phyloP scores from a whole-genome alignment of 2,329 filamentous ascomycete species.

The Diatrype stigma region DNA sequence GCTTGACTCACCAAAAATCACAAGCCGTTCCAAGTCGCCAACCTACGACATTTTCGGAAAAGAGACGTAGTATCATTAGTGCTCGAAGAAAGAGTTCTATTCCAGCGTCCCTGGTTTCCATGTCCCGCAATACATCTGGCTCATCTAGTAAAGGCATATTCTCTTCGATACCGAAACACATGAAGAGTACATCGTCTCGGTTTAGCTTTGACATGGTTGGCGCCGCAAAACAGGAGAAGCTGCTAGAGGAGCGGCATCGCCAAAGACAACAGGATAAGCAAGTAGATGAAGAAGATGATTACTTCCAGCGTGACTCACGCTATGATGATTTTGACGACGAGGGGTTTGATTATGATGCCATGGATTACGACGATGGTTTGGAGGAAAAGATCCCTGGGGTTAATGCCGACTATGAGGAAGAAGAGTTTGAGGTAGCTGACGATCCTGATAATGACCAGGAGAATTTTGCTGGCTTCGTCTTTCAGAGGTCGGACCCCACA shows the following conservation, averaged over 20 bases:
- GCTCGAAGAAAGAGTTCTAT: constrained; percentile 19
- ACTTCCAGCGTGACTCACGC: constrained; percentile 42
- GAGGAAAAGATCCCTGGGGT: constrained; percentile 64
- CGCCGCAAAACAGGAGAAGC: constrained; percentile 61
- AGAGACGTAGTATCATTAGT: constrained; percentile 6
- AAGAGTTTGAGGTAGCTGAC: constrained; percentile 31
- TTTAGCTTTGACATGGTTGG: constrained; percentile 81
- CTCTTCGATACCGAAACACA: constrained; percentile 55
- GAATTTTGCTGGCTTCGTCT: constrained; percentile 57
- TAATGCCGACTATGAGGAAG: constrained; percentile 43
- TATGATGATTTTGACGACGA: constrained; percentile 62
- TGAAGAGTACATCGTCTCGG: constrained; percentile 73
- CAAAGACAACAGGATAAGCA: constrained; percentile 62
- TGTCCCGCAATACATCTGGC: constrained; percentile 50
- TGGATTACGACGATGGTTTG: constrained; percentile 61
- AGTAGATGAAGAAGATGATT: constrained; percentile 30
- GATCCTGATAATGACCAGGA: constrained; percentile 55
- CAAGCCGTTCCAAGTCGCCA: constrained; percentile 7
- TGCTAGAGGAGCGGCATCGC: constrained; percentile 69
- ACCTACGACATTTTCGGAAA: constrained; percentile 4
- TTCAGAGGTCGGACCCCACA: constrained; percentile 49
- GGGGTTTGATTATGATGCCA: constrained; percentile 56
- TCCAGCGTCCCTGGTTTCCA: constrained; percentile 33
- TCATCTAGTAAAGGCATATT: constrained; percentile 41
- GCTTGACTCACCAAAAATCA: constrained; percentile 17